Evolutionary conservation across 331 rosid genomes (phyloP), one percentile per base, ranked within the genome.

Genomic region (Telfairia occidentalis): DNA sequence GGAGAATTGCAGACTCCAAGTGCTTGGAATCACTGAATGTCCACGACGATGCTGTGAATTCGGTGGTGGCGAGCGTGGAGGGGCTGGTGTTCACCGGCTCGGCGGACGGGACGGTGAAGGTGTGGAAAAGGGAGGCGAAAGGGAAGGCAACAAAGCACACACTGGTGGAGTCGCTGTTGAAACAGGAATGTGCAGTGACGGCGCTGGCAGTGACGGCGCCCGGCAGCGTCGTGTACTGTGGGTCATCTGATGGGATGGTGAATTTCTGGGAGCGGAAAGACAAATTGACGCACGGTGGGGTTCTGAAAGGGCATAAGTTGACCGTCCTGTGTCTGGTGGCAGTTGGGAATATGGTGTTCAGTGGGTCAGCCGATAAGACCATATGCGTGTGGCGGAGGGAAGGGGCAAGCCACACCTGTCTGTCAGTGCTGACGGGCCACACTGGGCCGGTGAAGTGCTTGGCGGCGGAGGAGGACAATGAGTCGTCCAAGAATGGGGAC

Each of bases 61-160:
- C 97, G 1, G 97, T 94, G 11, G 92, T 91, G 16, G 77, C 96
- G 23, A 84, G 88, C 46, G 45, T 35, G 1, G 95, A 80, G 0
- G 91, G 87, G 1, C 3, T 82, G 64, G 69, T 94, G n/a, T 89
- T 84, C 78, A 82, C 98, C 0, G 97, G 98, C 0, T 91, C 98
- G 0, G 98, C 98, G 0, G 98, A 94, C 69, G 98, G 98, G 0
- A 94, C 92, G 0, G 98, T 94, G 16, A 91, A 88, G 79, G 84
- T 88, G 3, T 94, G 97, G 98, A 28, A 66, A 77, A 83, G 84
- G 2, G 92, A 91, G 80, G 38, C 46, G 2, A 82, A 60, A 0
- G 88, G 90, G 65, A 91, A 87, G 61, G 77, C 76, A 1, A 76
- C 82, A 2, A 89, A 87, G 76, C 98, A 95, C 78, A 30, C 84